These are phyloP conservation scores for Colletotrichum horii DNA, from an alignment of 2,329 filamentous ascomycete genomes.

Conservation along the genomic window DNA sequence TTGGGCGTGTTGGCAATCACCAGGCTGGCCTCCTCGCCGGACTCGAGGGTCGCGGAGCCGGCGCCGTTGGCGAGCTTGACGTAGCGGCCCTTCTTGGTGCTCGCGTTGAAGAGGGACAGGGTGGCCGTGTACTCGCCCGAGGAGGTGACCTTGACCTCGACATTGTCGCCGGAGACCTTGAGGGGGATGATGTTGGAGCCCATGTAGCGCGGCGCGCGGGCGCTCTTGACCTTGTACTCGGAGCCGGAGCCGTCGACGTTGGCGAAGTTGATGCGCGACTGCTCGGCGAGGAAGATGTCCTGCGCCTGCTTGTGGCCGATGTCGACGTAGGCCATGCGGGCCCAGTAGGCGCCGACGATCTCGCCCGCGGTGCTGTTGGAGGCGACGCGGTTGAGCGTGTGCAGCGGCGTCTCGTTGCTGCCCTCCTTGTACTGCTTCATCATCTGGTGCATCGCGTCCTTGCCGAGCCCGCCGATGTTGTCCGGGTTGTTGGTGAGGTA, in stretches of 20 bases:
- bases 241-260: slow-evolving; percentile 42
- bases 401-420: slow-evolving; percentile 56
- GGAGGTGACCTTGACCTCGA: slow-evolving; percentile 39
- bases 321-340: slow-evolving; percentile 57
- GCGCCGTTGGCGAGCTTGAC: slow-evolving; percentile 36
- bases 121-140: slow-evolving; percentile 43
- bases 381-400: slow-evolving; percentile 46
- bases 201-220: slow-evolving; percentile 51
- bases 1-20: slow-evolving; percentile 54
- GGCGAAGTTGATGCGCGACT: slow-evolving; percentile 42
- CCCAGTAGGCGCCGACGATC: slow-evolving; percentile 55
- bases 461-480: slow-evolving; percentile 43
- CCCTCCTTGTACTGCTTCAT: slow-evolving; percentile 46
- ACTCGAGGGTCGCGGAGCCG: slow-evolving; percentile 35
- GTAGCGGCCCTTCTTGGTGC: slow-evolving; percentile 39
- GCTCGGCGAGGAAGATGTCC: slow-evolving; percentile 39
- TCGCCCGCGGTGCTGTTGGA: slow-evolving; percentile 36
- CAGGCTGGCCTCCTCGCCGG: slow-evolving; percentile 46
- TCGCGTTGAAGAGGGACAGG: slow-evolving; percentile 38
- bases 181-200: slow-evolving; percentile 55
- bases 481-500: slow-evolving; percentile 56
- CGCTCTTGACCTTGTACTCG: slow-evolving; percentile 46
- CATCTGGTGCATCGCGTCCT: slow-evolving; percentile 45
- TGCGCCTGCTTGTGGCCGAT: slow-evolving; percentile 49
- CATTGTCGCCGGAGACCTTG: slow-evolving; percentile 34